Percentiles rank a stretch among this genome's conserved stretches.
Evolutionary conservation across 176 grass and related monocot genomes (phyloP).

Genomic region (Olyra latifolia): DNA sequence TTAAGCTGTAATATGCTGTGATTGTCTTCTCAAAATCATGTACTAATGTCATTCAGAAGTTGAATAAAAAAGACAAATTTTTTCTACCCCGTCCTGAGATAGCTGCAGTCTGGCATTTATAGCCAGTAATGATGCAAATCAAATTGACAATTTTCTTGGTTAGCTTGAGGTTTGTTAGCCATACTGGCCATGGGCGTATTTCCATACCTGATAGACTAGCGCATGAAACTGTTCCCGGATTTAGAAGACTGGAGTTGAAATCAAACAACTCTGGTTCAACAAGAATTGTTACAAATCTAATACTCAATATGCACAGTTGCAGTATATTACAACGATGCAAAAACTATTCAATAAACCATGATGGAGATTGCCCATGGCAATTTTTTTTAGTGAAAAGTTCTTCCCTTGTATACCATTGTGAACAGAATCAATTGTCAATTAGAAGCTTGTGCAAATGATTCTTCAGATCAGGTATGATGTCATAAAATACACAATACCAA

Average conservation of each 20-base stretch:
- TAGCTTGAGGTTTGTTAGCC: background rate
- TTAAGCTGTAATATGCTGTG: background rate
- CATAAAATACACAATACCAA: background rate
- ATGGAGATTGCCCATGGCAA: background rate
- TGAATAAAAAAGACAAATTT: background rate
- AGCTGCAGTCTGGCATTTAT: background rate
- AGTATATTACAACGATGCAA: background rate
- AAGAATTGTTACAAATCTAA: background rate
- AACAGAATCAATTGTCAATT: background rate
- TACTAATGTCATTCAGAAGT: background rate
- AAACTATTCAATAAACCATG: background rate
- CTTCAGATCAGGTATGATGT: background rate
- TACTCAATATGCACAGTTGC: background rate
- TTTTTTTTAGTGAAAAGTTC: background rate
- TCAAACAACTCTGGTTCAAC: background rate
- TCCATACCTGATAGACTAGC: background rate
- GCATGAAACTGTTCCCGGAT: background rate
- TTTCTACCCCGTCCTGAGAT: background rate
- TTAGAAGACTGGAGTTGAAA: background rate
- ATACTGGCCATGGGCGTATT: background rate
- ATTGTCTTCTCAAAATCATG: background rate
- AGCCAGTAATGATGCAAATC: too few species aligned
- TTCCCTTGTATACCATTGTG: background rate
- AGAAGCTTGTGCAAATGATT: background rate
- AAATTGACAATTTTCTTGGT: background rate